Evolutionary conservation across 2,329 filamentous ascomycete species (phyloP).

Genomic region (Pseudogymnoascus sp.): DNA sequence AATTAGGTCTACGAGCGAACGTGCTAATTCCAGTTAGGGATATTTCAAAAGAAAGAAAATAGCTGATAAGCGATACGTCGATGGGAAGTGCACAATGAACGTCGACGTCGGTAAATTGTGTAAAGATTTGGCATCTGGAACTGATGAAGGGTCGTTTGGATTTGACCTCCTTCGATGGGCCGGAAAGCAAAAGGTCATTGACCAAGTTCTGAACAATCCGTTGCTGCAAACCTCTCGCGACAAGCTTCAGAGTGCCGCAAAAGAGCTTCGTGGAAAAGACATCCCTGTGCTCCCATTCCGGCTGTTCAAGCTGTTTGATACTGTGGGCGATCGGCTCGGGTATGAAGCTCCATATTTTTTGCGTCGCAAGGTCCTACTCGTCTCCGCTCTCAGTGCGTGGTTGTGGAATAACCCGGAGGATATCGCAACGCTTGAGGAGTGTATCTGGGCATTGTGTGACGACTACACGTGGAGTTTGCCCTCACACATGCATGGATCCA

Average conservation of each 20-base stretch:
- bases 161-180: neutral
- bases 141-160: neutral
- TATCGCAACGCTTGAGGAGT: neutral
- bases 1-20: neutral
- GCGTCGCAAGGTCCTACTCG: neutral
- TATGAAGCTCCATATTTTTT: neutral
- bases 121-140: neutral
- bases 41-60: neutral
- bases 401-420: neutral
- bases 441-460: neutral
- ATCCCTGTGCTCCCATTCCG: slow-evolving; percentile 1
- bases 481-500: neutral
- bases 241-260: neutral
- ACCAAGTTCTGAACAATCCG: neutral
- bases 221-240: neutral
- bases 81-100: neutral
- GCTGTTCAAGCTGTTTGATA: neutral
- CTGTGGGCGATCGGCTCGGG: neutral
- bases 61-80: neutral
- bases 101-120: neutral
- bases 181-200: neutral
- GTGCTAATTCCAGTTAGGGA: neutral
- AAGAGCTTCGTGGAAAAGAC: neutral
- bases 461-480: slow-evolving; percentile 6
- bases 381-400: neutral